These are phyloP conservation scores for Aspergillus neotritici DNA, from an alignment of 2,329 filamentous ascomycete genomes.

Conservation along the genomic window DNA sequence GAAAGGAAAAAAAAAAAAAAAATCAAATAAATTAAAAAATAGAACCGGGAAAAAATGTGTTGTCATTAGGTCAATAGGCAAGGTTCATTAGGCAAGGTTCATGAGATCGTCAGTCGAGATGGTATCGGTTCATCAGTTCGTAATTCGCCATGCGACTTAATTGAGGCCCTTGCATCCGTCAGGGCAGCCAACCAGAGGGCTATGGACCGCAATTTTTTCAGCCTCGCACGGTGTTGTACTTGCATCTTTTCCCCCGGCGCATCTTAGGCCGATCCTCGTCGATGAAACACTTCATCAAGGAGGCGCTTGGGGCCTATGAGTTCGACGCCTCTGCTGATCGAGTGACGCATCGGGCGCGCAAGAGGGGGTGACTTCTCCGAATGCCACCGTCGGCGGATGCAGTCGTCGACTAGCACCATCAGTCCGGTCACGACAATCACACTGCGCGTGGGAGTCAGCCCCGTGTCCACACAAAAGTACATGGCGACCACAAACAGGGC, in stretches of 20 bases:
- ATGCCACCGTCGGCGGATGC: conserved; percentile 74
- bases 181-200: conserved; percentile 1
- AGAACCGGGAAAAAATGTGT: conserved; percentile 7
- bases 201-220: not conserved
- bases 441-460: conserved; percentile 42
- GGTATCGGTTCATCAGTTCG: no score
- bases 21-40: conserved; percentile 1
- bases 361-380: conserved; percentile 48
- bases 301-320: conserved; percentile 58
- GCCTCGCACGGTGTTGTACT: not conserved
- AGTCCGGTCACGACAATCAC: conserved; percentile 87
- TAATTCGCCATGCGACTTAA: no score
- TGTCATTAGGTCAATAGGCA: conserved; percentile 3
- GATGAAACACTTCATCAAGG: conserved; percentile 60
- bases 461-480: not conserved
- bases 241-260: conserved; percentile 1
- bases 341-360: conserved; percentile 48
- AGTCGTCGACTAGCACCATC: conserved; percentile 82
- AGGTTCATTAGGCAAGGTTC: not conserved
- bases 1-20: conserved; percentile 4
- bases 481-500: not conserved
- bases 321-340: conserved; percentile 54
- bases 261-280: conserved; percentile 36
- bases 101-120: no score
- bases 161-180: not conserved